phyloP scores from a whole-genome alignment of 495 filamentous ascomycete species.

The Tuber aestivum region DNA sequence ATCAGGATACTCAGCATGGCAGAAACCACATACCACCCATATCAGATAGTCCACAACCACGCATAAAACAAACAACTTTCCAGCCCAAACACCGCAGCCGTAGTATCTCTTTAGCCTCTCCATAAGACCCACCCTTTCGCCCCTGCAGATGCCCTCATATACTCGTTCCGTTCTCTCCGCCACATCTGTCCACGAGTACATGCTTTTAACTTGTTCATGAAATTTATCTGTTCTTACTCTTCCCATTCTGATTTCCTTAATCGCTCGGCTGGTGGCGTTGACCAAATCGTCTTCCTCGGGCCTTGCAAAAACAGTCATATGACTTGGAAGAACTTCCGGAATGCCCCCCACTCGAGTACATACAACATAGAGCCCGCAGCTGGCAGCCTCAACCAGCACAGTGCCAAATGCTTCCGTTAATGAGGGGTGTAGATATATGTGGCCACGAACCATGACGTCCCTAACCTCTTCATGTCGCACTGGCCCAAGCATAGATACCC shows the following conservation, averaged over 20 bases:
- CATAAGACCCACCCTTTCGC: slow-evolving; percentile 59
- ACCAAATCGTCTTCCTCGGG: slow-evolving; percentile 92
- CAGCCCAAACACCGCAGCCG: slow-evolving; percentile 99
- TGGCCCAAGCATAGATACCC: slow-evolving; percentile 83
- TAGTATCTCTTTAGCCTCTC: slow-evolving; percentile 94
- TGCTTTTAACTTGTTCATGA: slow-evolving; percentile 90
- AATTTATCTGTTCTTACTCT: slow-evolving; percentile 86
- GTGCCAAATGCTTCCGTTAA: slow-evolving; percentile 97
- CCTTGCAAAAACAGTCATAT: slow-evolving; percentile 91
- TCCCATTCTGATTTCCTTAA: slow-evolving; percentile 70
- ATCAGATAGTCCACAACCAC: slow-evolving; percentile 90
- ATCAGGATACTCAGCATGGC: slow-evolving; percentile 3
- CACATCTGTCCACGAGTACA: slow-evolving; percentile 98
- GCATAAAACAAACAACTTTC: slow-evolving; percentile 91
- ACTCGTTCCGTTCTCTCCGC: slow-evolving; percentile 88
- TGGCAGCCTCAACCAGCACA: slow-evolving; percentile 93
- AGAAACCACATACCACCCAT: slow-evolving; percentile 55
- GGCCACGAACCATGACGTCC: slow-evolving; percentile 95
- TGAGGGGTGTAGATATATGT: slow-evolving; percentile 92
- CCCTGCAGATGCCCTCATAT: slow-evolving; percentile 72
- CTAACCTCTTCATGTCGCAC: slow-evolving; percentile 93
- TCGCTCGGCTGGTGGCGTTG: slow-evolving; percentile 71
- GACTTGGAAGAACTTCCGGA: slow-evolving; percentile 83
- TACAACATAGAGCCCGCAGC: slow-evolving; percentile 90
- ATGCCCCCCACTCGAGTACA: slow-evolving; percentile 95